Base-by-base conservation (phyloP, 2,329 filamentous ascomycete species). In the Beauveria varroae region DNA sequence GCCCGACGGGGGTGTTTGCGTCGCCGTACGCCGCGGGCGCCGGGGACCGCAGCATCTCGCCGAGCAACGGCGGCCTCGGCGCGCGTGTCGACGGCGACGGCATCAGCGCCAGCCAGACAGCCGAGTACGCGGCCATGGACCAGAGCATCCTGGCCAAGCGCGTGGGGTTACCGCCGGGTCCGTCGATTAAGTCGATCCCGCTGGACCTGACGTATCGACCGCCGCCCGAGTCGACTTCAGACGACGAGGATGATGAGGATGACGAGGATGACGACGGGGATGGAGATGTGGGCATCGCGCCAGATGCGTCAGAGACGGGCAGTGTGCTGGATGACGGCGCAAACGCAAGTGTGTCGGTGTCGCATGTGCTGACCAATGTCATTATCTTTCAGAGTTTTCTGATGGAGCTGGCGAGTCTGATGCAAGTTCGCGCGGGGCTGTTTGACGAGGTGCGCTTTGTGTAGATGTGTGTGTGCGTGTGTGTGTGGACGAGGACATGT, bases 321-420 rank as follows among this genome's bases (percentile, higher is more conserved):
- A 65, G 61, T 2, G 65, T 63, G 55, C 64, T 64, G 41, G 66
- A 66, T 8, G 64, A 66, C 40, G 57, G 60, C 41, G 57, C 49
- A 50, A 70, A 70, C 30, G 70, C 74, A 5, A 80, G 79, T 10
- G 87, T 86, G 8, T 90, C 87, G 8, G 83, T 95, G 5, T 91
- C 88, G 46, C 90, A 93, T 70, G 78, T 93, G 12, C 76, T 95
- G 64, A 93, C 90, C 6, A 95, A 93, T 71, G 84, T 89, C 46
- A 84, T 93, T 62, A 83, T 93, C 56, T 78, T 92, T 62, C 90
- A 95, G 71, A 88, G 89, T 41, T 95, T 95, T 70, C 74, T 93
- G 55, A 79, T 93, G 55, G 90, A 95, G 72, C 73, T 93, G 61
- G 86, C 89, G 2, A 88, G 88, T 28, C 73, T 93, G 67, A 79